Percentiles rank a stretch among this genome's conserved stretches.
Conservation (phyloP, 495 filamentous ascomycete genomes). For the Penicillium maclennaniae region DNA sequence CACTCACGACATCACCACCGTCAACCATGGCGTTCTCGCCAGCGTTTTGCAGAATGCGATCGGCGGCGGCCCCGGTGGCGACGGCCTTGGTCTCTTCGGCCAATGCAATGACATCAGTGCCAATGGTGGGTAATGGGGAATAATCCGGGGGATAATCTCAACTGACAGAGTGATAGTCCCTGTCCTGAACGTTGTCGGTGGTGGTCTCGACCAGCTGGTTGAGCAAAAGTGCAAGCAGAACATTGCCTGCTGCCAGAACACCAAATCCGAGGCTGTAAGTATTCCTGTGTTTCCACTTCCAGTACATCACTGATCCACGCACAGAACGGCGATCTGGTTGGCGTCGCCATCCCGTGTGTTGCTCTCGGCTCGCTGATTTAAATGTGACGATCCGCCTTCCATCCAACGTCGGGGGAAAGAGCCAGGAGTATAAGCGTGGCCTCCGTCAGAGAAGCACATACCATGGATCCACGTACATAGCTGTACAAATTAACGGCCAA, state of each 20-base stretch:
- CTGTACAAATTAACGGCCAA: conserved; percentile 10
- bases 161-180: conserved; percentile 6
- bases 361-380: conserved; percentile 42
- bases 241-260: conserved; percentile 47
- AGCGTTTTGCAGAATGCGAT: conserved; percentile 24
- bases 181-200: conserved; percentile 20
- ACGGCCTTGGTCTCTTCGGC: conserved; percentile 29
- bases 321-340: conserved; percentile 36
- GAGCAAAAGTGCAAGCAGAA: conserved; percentile 46
- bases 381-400: conserved; percentile 4
- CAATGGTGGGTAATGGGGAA: conserved; percentile 16
- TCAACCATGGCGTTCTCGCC: conserved; percentile 16
- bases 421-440: conserved; percentile 1
- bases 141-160: background rate
- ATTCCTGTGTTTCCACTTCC: background rate
- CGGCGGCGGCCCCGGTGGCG: conserved; percentile 19
- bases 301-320: background rate
- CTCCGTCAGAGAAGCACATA: background rate
- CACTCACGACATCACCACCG: conserved; percentile 26
- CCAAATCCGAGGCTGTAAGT: conserved; percentile 27
- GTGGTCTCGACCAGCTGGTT: conserved; percentile 34
- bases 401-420: background rate
- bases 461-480: conserved; percentile 10
- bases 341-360: conserved; percentile 43
- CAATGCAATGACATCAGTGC: conserved; percentile 27